Evolutionary conservation across 2,329 filamentous ascomycete genomes (phyloP), one percentile per base, ranked within the genome.

Genomic region (Zymoseptoria passerinii): DNA sequence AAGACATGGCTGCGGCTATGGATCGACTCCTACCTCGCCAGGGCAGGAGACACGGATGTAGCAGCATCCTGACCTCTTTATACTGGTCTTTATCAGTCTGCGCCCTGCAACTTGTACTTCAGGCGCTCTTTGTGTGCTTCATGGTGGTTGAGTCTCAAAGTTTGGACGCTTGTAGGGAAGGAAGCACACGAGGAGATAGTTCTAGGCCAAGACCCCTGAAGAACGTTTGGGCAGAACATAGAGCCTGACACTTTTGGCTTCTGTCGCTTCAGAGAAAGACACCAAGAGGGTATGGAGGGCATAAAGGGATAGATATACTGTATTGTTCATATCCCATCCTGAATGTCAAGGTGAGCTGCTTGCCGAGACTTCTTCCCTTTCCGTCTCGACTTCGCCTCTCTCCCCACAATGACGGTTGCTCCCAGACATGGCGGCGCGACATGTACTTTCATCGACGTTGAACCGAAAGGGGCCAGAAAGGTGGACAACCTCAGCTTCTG

Each of bases 21-120:
- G 48, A 49, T 20, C 4, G 28, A 52, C 55, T 57, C 52, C 55
- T 57, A 44, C 35, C 35, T 44, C 35, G 35, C 35, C 35, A 44
- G 35, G 35, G 35, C 35, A 44, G 35, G 35, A 44, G 35, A 44
- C 35, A 13, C 35, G 35, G 9, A 16, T 13, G 35, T 13, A 44
- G 35, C 35, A 44, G n/a, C 35, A 44, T 44, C 35, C 35, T n/a
- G 35, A 44, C 35, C 35, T 44, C 35, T 44, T 44, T 44, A 44
- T 44, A 44, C 35, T 44, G 35, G 13, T 44, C 13, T 44, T 44
- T 5, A 44, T 13, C 13, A n/a, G 13, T 44, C 35, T 44, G 35
- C 35, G 35, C 35, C 35, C 35, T 44, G 16, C 35, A 13, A 16
- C 2, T n/a, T 13, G 10, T 16, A 44, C 13, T 16, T 44, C 16